A percentile compares a stretch with the other conserved stretches of the same genome.
Evolutionary conservation across 768 basidiomycete genomes (phyloP).

Genomic region (Trametes punicea): DNA sequence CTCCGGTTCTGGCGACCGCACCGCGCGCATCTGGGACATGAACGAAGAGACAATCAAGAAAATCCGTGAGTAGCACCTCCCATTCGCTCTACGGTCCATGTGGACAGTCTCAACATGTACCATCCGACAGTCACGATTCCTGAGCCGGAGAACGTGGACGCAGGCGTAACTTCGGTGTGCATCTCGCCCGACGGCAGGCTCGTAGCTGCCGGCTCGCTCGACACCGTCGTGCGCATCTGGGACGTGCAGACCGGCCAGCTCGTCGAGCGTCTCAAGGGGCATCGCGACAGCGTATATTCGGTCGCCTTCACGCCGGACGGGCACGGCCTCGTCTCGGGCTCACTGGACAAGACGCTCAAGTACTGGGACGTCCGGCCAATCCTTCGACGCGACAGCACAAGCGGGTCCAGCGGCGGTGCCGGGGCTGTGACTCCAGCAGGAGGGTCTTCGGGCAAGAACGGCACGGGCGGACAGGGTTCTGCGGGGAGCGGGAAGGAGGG

Average conservation of each 20-base stretch:
- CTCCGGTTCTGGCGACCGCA: conserved; percentile 82
- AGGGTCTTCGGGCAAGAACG: conserved; percentile 35
- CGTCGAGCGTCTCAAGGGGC: conserved; percentile 55
- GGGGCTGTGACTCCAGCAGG: conserved; percentile 20
- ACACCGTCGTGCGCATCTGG: conserved; percentile 70
- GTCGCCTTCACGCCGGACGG: conserved; percentile 93
- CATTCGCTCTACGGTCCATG: background rate
- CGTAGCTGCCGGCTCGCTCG: conserved; percentile 57
- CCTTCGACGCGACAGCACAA: conserved; percentile 18
- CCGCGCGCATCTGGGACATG: conserved; percentile 61
- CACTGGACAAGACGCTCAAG: conserved; percentile 63
- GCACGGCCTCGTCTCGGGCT: conserved; percentile 83
- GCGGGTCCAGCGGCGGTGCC: conserved; percentile 12
- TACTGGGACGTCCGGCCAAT: conserved; percentile 53
- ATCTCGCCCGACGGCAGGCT: conserved; percentile 58
- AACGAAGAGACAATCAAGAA: conserved; percentile 40
- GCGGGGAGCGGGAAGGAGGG: conserved; percentile 19
- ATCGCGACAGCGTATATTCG: conserved; percentile 61
- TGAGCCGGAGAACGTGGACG: conserved; percentile 51
- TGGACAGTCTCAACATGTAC: background rate
- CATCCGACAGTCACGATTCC: conserved; percentile 37
- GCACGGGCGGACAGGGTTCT: background rate
- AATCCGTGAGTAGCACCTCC: conserved; percentile 25
- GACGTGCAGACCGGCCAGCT: conserved; percentile 57
- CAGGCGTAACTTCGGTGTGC: conserved; percentile 58